These are phyloP conservation scores for Tirmania nivea DNA, from an alignment of 495 filamentous ascomycete species.

Conservation along the genomic window DNA sequence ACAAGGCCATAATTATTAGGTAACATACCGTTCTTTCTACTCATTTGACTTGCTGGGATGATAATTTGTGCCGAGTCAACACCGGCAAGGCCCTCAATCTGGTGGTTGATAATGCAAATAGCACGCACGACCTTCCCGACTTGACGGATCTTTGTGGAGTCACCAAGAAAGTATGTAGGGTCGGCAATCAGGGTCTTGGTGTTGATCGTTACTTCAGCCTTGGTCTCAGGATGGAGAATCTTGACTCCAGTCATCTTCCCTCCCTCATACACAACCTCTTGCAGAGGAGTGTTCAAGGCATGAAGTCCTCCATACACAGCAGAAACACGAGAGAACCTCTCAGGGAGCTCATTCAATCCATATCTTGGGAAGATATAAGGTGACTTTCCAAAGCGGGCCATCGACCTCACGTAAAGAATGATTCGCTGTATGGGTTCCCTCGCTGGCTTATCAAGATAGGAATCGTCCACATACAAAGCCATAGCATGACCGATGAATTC, in stretches of 20 bases:
- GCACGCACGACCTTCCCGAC: slow-evolving; percentile 81
- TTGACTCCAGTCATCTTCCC: slow-evolving; percentile 80
- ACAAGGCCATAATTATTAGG: neutral
- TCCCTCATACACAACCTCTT: slow-evolving; percentile 64
- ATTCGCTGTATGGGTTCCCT: slow-evolving; percentile 81
- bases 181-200: slow-evolving; percentile 90
- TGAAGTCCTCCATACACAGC: slow-evolving; percentile 98
- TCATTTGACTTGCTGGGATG: slow-evolving; percentile 91
- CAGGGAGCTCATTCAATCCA: slow-evolving; percentile 87
- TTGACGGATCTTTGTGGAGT: slow-evolving; percentile 44
- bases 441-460: slow-evolving; percentile 54
- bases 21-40: slow-evolving; percentile 65
- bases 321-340: slow-evolving; percentile 91
- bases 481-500: slow-evolving; percentile 98
- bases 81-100: slow-evolving; percentile 64
- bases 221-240: slow-evolving; percentile 56
- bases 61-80: slow-evolving; percentile 87
- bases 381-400: slow-evolving; percentile 94
- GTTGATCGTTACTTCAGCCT: slow-evolving; percentile 82
- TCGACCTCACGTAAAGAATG: slow-evolving; percentile 89
- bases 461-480: slow-evolving; percentile 80
- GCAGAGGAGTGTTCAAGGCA: slow-evolving; percentile 88
- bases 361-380: slow-evolving; percentile 99
- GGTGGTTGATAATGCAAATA: slow-evolving; percentile 93
- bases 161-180: slow-evolving; percentile 78